Evolutionary conservation across 129 eudicot species (phyloP).

Genomic region (Centaurea solstitialis): DNA sequence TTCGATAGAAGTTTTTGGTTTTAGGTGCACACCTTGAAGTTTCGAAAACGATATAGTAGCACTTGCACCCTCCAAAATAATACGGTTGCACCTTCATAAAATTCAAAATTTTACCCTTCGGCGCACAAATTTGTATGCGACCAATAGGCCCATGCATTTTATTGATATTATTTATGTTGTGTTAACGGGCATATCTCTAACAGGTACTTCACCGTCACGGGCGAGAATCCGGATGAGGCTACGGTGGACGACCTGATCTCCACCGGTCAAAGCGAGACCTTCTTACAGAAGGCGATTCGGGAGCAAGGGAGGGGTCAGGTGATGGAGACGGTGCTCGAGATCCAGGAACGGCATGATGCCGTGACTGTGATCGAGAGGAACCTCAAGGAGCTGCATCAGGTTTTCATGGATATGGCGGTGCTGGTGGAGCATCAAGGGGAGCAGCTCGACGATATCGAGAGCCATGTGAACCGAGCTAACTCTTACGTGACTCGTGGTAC

Average conservation of each 20-base stretch:
- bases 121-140: too few species aligned
- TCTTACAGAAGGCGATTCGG: conserved; percentile 59
- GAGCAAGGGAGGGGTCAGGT: conserved; percentile 71
- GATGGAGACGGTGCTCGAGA: conserved; percentile 62
- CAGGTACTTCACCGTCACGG: conserved; percentile 61
- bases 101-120: too few species aligned
- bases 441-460: conserved; percentile 53
- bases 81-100: too few species aligned
- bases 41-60: too few species aligned
- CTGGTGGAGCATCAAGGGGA: conserved; percentile 59
- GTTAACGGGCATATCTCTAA: too few species aligned
- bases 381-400: conserved; percentile 64
- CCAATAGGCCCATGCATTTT: too few species aligned
- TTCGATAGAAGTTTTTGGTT: too few species aligned
- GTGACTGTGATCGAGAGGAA: conserved; percentile 61
- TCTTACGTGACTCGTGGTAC: conserved; percentile 56
- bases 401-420: conserved; percentile 72
- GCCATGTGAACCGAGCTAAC: conserved; percentile 54
- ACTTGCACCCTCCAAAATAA: too few species aligned
- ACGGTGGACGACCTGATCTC: conserved; percentile 52
- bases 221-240: conserved; percentile 64
- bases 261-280: conserved; percentile 49
- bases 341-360: conserved; percentile 77
- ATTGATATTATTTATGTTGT: too few species aligned
- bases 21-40: too few species aligned